Evolutionary conservation across 345 rosid genomes (phyloP).

Genomic region (Syzygium oleosum): DNA sequence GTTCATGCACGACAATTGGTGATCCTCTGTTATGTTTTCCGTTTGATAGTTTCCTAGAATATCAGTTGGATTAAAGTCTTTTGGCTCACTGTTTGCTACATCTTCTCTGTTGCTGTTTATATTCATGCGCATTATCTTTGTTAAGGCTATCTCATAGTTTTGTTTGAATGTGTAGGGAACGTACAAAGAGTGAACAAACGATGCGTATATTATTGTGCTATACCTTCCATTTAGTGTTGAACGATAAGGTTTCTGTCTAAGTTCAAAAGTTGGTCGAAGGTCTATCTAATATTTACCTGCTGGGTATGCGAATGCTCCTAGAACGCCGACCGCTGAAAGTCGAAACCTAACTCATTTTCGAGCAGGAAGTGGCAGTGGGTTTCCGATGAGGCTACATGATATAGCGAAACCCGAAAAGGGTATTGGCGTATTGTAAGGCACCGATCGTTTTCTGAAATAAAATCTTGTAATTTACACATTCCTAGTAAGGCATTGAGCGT

Average conservation of each 20-base stretch:
- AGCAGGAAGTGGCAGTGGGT: neutral
- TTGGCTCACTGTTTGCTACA: neutral
- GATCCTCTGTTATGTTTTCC: neutral
- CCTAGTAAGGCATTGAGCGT: neutral
- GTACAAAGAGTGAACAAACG: neutral
- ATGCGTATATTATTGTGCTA: neutral
- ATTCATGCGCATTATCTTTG: neutral
- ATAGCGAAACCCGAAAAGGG: neutral
- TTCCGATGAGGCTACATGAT: neutral
- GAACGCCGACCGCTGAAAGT: neutral
- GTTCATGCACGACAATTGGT: neutral
- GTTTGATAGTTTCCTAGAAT: neutral
- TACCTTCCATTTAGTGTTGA: neutral
- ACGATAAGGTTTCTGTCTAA: neutral
- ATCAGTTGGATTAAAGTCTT: neutral
- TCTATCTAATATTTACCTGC: neutral
- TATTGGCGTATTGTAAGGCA: neutral
- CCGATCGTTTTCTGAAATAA: neutral
- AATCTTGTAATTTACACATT: neutral
- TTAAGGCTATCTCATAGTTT: neutral
- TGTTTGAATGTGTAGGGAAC: neutral
- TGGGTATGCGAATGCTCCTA: neutral
- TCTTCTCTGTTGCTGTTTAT: neutral
- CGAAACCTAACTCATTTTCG: neutral
- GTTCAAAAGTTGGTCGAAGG: neutral